phyloP scores from a whole-genome alignment of 2,329 filamentous ascomycete genomes.

The Clonostachys sp. region DNA sequence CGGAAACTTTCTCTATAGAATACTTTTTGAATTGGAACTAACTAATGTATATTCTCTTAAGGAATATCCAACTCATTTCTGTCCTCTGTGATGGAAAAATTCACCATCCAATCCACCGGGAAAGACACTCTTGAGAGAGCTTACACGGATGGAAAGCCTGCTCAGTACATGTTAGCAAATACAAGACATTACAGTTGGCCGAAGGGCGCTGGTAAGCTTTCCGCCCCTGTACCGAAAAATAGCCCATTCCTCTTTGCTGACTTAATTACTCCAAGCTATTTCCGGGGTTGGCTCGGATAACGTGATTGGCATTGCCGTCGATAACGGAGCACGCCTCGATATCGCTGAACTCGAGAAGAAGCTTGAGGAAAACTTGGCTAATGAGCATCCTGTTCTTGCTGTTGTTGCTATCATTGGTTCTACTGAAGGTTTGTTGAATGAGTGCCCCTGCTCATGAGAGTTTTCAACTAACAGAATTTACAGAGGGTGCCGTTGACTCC shows the following conservation, averaged over 20 bases:
- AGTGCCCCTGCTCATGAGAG: background rate
- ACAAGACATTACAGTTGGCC: slow-evolving; percentile 45
- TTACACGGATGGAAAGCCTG: slow-evolving; percentile 20
- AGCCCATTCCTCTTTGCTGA: background rate
- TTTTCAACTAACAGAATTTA: background rate
- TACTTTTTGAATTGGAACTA: too few relatives aligned
- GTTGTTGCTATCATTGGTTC: slow-evolving; percentile 41
- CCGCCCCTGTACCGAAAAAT: background rate
- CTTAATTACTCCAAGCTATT: slow-evolving; percentile 22
- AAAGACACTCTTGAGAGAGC: slow-evolving; percentile 27
- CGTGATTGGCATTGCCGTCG: slow-evolving; percentile 30
- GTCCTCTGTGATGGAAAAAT: slow-evolving; percentile 9
- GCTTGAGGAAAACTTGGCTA: slow-evolving; percentile 20
- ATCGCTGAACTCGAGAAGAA: slow-evolving; percentile 19
- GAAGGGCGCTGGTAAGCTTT: slow-evolving; percentile 33
- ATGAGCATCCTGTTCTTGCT: slow-evolving; percentile 27
- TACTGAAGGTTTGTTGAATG: slow-evolving; percentile 26
- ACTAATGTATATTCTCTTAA: background rate
- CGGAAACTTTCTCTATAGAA: too few relatives aligned
- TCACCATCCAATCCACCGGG: slow-evolving; percentile 31
- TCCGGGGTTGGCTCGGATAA: slow-evolving; percentile 36
- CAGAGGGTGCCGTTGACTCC: slow-evolving; percentile 37
- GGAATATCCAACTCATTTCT: slow-evolving; percentile 30
- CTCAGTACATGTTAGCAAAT: slow-evolving; percentile 28
- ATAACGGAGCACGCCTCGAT: slow-evolving; percentile 31